These are phyloP conservation scores for Suillus hirtellus DNA, from an alignment of 768 basidiomycete genomes.

Conservation along the genomic window DNA sequence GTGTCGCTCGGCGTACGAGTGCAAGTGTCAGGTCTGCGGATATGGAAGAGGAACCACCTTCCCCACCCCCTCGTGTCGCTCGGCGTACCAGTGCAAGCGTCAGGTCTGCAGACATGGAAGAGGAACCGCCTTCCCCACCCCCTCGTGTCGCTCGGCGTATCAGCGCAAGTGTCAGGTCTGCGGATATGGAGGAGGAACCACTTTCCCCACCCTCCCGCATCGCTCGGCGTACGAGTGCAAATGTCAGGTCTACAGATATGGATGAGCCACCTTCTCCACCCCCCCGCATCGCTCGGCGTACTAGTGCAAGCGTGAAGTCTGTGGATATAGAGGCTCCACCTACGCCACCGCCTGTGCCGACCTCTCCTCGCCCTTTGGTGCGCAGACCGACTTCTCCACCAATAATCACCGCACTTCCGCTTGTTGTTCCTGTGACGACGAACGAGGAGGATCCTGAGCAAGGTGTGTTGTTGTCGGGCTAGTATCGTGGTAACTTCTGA, in stretches of 20 bases:
- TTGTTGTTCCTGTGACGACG: conserved; percentile 4
- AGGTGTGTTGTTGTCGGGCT: neutral
- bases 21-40: conserved; percentile 12
- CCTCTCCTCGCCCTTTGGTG: conserved; percentile 16
- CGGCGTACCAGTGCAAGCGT: conserved; percentile 26
- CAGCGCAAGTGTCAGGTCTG: conserved; percentile 19
- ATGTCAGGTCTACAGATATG: conserved; percentile 10
- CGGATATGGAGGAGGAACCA: conserved; percentile 8
- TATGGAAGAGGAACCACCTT: neutral
- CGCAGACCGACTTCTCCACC: conserved; percentile 24
- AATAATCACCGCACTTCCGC: conserved; percentile 23
- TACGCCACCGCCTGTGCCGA: conserved; percentile 23
- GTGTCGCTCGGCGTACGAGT: conserved; percentile 25
- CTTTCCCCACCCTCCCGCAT: conserved; percentile 20
- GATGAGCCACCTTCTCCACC: conserved; percentile 5
- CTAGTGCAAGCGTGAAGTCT: conserved; percentile 21
- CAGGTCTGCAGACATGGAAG: conserved; percentile 8
- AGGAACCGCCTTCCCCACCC: conserved; percentile 20
- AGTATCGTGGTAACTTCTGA: neutral
- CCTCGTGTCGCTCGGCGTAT: conserved; percentile 22
- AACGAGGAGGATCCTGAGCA: conserved; percentile 8
- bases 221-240: conserved; percentile 26
- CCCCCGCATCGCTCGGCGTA: conserved; percentile 19
- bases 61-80: conserved; percentile 10
- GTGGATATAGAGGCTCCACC: neutral